Evolutionary conservation across 306 rosid species (phyloP).

Genomic region (Cucurbita ficifolia): DNA sequence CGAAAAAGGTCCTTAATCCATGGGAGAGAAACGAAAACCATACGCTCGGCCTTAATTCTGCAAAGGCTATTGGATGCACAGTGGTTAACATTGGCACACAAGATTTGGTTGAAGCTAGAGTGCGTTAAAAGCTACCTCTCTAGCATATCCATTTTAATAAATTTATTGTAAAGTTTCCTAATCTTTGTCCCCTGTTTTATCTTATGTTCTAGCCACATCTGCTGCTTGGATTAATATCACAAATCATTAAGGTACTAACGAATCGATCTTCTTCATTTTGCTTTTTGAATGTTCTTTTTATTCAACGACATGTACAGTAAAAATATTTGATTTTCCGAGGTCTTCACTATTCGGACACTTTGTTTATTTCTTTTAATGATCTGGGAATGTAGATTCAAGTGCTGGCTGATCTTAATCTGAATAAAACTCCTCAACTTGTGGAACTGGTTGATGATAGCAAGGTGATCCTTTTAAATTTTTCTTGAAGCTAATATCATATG

Average conservation of each 20-base stretch:
- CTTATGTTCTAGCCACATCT: conserved; percentile 60
- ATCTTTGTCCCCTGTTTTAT: not conserved
- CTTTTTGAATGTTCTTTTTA: not conserved
- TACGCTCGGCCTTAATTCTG: conserved; percentile 93
- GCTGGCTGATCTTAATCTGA: conserved; percentile 88
- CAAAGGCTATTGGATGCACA: conserved; percentile 98
- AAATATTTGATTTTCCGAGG: conserved; percentile 2
- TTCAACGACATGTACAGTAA: not conserved
- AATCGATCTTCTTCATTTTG: conserved; percentile 1
- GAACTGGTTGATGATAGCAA: conserved; percentile 90
- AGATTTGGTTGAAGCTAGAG: conserved; percentile 86
- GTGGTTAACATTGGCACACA: conserved; percentile 98
- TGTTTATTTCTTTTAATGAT: conserved; percentile 14
- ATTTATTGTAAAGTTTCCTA: conserved; percentile 3
- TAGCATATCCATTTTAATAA: not conserved
- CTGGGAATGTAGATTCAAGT: conserved; percentile 68
- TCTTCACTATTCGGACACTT: conserved; percentile 2
- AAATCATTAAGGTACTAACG: conserved; percentile 69
- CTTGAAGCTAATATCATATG: not conserved
- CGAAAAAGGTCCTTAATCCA: conserved; percentile 77
- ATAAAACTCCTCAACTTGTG: conserved; percentile 96
- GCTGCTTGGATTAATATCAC: conserved; percentile 89
- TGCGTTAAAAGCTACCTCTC: conserved; percentile 26
- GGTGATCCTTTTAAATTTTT: conserved; percentile 21
- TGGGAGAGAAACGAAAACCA: conserved; percentile 99